Percentiles rank a stretch among this genome's conserved stretches.
Evolutionary conservation across 2,329 filamentous ascomycete genomes (phyloP).

Genomic region (Botryotinia globosa): DNA sequence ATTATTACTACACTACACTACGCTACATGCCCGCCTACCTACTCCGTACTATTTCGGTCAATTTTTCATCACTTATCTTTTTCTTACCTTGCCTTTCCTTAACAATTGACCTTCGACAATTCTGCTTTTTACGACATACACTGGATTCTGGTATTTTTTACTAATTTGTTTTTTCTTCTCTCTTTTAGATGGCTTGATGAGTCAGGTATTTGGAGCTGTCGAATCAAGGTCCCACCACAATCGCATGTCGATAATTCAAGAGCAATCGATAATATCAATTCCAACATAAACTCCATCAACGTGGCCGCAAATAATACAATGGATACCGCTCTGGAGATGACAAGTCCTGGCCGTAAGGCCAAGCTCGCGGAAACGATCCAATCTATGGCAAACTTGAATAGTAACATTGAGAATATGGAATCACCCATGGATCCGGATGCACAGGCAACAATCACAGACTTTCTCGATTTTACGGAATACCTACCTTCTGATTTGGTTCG

Average conservation of each 20-base stretch:
- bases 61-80: background rate
- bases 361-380: constrained; percentile 38
- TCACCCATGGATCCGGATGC: constrained; percentile 58
- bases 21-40: background rate
- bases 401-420: constrained; percentile 35
- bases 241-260: constrained; percentile 21
- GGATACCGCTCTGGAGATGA: constrained; percentile 31
- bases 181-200: constrained; percentile 37
- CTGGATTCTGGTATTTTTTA: constrained; percentile 6
- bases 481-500: constrained; percentile 64
- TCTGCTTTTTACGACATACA: background rate
- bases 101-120: background rate
- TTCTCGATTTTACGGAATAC: constrained; percentile 63
- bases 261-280: constrained; percentile 15
- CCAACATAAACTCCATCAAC: constrained; percentile 11
- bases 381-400: constrained; percentile 36
- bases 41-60: background rate
- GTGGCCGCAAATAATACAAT: constrained; percentile 30
- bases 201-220: constrained; percentile 37
- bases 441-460: constrained; percentile 67
- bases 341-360: constrained; percentile 35
- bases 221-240: constrained; percentile 36
- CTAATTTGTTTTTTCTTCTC: constrained; percentile 16
- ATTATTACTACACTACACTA: background rate
- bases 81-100: constrained; percentile 11